A percentile compares a stretch with the other conserved stretches of the same genome.
Evolutionary conservation across 192 early-diverging fungal genomes (phyloP).

Genomic region (Allomyces javanicus): DNA sequence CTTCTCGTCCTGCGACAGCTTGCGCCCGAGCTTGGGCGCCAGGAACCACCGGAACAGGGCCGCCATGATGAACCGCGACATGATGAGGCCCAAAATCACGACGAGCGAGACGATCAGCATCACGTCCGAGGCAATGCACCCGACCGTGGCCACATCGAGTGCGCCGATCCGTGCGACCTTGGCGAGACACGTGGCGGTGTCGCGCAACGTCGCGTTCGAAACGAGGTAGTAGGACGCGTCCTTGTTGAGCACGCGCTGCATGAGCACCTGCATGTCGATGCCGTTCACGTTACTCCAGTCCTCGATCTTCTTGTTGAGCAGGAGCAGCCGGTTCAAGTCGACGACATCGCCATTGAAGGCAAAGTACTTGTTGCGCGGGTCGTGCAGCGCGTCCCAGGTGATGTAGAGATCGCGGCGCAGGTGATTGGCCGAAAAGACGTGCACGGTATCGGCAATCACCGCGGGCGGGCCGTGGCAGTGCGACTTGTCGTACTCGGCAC

Average conservation of each 20-base stretch:
- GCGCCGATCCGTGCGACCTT: constrained; percentile 63
- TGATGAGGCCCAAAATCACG: constrained; percentile 39
- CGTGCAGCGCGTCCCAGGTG: constrained; percentile 24
- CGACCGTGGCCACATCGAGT: constrained; percentile 52
- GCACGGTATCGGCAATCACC: not conserved
- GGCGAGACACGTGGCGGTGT: constrained; percentile 39
- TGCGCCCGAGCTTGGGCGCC: constrained; percentile 42
- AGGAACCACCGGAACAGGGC: constrained; percentile 67
- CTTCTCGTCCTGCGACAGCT: not conserved
- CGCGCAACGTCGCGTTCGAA: constrained; percentile 2
- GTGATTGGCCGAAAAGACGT: not conserved
- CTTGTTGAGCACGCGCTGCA: not conserved
- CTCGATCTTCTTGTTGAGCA: not conserved
- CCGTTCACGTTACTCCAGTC: not conserved
- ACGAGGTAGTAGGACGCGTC: not conserved
- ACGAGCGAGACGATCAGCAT: constrained; percentile 59
- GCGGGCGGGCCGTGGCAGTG: not conserved
- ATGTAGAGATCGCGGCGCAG: constrained; percentile 42
- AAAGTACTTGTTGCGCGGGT: constrained; percentile 25
- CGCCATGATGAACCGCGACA: constrained; percentile 54
- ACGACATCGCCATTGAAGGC: constrained; percentile 59
- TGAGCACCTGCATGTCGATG: not conserved
- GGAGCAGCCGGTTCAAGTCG: constrained; percentile 14
- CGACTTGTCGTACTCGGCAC: not conserved
- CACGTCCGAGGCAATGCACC: constrained; percentile 65